Base-by-base conservation (phyloP, 1,284 basidiomycete species). In the Ganoderma lingzhi region DNA sequence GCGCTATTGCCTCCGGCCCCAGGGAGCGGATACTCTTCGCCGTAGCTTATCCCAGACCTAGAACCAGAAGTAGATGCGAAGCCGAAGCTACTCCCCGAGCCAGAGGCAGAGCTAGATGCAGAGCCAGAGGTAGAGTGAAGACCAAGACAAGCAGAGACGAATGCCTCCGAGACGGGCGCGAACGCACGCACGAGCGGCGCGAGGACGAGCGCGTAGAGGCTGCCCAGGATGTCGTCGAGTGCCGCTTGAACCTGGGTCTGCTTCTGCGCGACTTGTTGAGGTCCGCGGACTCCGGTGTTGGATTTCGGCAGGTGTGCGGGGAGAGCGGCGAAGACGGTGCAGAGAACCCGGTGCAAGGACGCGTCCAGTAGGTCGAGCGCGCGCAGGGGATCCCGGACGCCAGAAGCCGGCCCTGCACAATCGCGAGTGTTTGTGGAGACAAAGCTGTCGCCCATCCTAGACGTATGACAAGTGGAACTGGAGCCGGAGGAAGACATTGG, bases 161-260 rank as follows among this genome's bases (percentile, higher is more conserved):
- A 72, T 0, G 44, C 60, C 2, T 56, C 68, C 35, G 77, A 78
- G 39, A 74, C 72, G 15, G 72, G 72, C 10, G 53, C 64, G 64
- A 80, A 74, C 12, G 76, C 71, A 6, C 69, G 76, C 8, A 78
- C 67, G 6, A 73, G 65, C 6, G 79, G 80, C 4, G 73, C 64
- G 12, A 81, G 76, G 17, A 80, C 63, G 28, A 59, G 35, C 4
- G 70, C 71, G 9, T 75, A 64, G 19, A 79, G 45, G 0, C 37
- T 62, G 23, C 76, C 76, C 1, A 80, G 69, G 28, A 80, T n/a
- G 30, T 70, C 70, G 56, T 74, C 72, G 1, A 70, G 55, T 3
- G 68, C 56, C 15, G 55, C 44, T 9, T 53, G 55, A 5, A 44
- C 35, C 9, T 56, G 53, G 0, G 30, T 32, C n/a, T n/a, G 30